Evolutionary conservation across 179 eudicot genomes (phyloP).

Genomic region (Gypsophila paniculata): DNA sequence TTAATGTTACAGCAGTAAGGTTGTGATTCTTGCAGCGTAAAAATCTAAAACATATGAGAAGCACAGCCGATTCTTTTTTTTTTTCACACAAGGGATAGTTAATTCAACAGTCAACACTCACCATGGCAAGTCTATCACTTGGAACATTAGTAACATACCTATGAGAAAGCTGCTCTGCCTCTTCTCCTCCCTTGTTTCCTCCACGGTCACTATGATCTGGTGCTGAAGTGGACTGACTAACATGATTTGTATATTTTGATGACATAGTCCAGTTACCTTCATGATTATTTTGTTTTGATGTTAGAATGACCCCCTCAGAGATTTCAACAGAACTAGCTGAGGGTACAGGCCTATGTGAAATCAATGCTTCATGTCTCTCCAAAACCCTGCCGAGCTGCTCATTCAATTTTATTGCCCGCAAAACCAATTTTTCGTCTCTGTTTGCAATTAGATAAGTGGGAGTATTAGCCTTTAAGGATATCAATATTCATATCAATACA

Average conservation of each 20-base stretch:
- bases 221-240: constrained; percentile 22
- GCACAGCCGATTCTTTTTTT: background rate
- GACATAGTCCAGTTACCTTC: constrained; percentile 36
- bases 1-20: background rate
- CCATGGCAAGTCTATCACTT: constrained; percentile 1
- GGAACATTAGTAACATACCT: constrained; percentile 37
- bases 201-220: constrained; percentile 35
- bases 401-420: constrained; percentile 76
- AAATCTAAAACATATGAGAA: background rate
- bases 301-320: constrained; percentile 38
- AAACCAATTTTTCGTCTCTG: constrained; percentile 76
- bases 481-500: constrained; percentile 2
- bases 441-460: constrained; percentile 12
- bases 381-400: constrained; percentile 71
- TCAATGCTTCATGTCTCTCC: constrained; percentile 64
- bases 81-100: no score
- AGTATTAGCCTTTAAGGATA: background rate
- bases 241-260: constrained; percentile 25
- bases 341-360: constrained; percentile 29
- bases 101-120: background rate
- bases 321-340: constrained; percentile 23
- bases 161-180: constrained; percentile 77
- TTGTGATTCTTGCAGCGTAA: background rate
- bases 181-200: constrained; percentile 59
- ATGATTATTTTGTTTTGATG: constrained; percentile 26